These are phyloP conservation scores for Echium plantagineum DNA, from an alignment of 257 asterid species.

Conservation along the genomic window DNA sequence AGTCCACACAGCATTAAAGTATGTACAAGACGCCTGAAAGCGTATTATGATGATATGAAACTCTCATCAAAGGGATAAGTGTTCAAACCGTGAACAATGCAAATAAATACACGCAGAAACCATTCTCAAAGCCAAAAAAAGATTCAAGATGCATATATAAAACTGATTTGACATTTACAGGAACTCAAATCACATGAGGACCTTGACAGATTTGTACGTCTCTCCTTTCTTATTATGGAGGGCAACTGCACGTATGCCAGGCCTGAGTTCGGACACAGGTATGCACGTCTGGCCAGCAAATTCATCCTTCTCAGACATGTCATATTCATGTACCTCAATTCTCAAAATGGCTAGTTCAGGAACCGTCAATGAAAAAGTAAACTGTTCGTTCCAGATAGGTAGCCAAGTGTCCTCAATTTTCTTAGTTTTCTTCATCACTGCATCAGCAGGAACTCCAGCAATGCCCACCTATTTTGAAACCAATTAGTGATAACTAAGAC, in stretches of 20 bases:
- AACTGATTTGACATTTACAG: not conserved
- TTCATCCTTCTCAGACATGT: constrained; percentile 56
- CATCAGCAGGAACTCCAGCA: constrained; percentile 55
- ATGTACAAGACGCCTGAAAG: too few relatives aligned
- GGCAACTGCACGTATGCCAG: constrained; percentile 54
- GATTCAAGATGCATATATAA: too few relatives aligned
- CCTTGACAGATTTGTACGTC: constrained; percentile 34
- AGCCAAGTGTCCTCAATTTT: constrained; percentile 44
- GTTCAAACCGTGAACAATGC: too few relatives aligned
- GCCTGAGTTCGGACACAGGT: constrained; percentile 45
- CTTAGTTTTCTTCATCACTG: constrained; percentile 37
- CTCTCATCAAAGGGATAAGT: too few relatives aligned
- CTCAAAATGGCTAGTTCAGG: constrained; percentile 61
- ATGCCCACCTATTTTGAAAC: constrained; percentile 40
- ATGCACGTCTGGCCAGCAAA: constrained; percentile 65
- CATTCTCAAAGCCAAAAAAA: too few relatives aligned
- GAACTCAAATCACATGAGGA: constrained; percentile 49
- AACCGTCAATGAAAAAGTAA: constrained; percentile 43
- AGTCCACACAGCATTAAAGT: too few relatives aligned
- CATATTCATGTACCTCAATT: constrained; percentile 58
- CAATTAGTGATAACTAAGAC: not conserved
- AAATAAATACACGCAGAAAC: too few relatives aligned
- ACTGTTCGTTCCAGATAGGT: constrained; percentile 58
- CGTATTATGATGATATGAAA: too few relatives aligned
- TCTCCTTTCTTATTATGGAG: constrained; percentile 42